Evolutionary conservation across 2,329 filamentous ascomycete species (phyloP).

Genomic region (Arthrobotrys sinensis): DNA sequence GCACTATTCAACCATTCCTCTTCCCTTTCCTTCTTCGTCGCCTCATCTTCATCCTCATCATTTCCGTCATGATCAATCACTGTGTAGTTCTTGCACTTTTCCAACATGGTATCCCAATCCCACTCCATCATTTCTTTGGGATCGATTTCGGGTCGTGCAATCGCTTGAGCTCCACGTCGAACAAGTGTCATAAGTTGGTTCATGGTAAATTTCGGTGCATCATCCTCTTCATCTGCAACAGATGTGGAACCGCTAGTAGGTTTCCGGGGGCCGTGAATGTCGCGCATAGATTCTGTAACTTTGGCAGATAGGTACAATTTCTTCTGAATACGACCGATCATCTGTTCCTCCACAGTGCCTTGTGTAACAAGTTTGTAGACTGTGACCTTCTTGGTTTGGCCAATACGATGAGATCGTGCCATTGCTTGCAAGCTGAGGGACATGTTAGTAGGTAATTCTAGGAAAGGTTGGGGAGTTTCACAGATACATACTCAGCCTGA

Average conservation of each 20-base stretch:
- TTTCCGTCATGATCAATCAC: slow-evolving; percentile 68
- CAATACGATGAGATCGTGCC: slow-evolving; percentile 73
- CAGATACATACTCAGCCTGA: slow-evolving; percentile 62
- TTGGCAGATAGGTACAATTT: slow-evolving; percentile 76
- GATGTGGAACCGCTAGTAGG: slow-evolving; percentile 33
- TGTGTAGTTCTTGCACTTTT: slow-evolving; percentile 72
- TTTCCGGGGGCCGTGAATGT: slow-evolving; percentile 68
- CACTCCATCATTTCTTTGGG: slow-evolving; percentile 74
- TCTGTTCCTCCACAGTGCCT: slow-evolving; percentile 74
- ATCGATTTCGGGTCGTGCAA: slow-evolving; percentile 72
- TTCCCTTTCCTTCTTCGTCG: slow-evolving; percentile 70
- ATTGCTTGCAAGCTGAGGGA: slow-evolving; percentile 71
- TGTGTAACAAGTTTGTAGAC: slow-evolving; percentile 74
- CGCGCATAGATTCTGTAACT: slow-evolving; percentile 74
- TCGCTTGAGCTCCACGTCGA: slow-evolving; percentile 72
- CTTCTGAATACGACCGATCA: slow-evolving; percentile 74
- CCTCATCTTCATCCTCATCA: slow-evolving; percentile 64
- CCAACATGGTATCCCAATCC: slow-evolving; percentile 72
- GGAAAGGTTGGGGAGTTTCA: not conserved
- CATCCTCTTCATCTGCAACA: slow-evolving; percentile 66
- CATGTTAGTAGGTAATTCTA: slow-evolving; percentile 71
- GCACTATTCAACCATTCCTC: slow-evolving; percentile 73
- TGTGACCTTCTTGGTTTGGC: slow-evolving; percentile 72
- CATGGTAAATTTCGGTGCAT: slow-evolving; percentile 72
- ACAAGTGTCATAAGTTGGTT: slow-evolving; percentile 73